Base-by-base conservation (phyloP, 2,329 filamentous ascomycete species). In the Claviceps sorghi region DNA sequence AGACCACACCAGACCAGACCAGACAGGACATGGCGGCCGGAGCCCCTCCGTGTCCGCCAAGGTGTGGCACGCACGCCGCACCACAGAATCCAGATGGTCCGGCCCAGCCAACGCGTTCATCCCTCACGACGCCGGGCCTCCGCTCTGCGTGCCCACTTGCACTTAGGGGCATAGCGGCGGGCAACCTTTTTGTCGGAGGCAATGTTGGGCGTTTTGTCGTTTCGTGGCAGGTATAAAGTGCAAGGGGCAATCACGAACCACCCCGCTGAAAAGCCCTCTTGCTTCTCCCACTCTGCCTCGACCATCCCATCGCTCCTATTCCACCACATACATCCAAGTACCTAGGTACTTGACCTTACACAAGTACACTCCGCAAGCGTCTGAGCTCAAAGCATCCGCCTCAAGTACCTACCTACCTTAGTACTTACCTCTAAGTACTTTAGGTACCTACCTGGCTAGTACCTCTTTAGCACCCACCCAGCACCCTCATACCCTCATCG, bases 131-230 rank as follows among this genome's bases (percentile, higher is more conserved):
- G 50, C 49, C 52, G 48, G 43, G 48, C 54, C 54, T 53, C 50
- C 54, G 51, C 47, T 53, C 32, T 52, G 55, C 71, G 70, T 67
- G 65, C 70, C 65, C 64, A 77, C 73, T 72, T 77, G 74, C 74
- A 74, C 74, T 77, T 77, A 77, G 72, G 72, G 74, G 75, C 72
- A 72, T 76, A 77, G 74, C 65, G 60, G 59, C 58, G 54, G 51
- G 42, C 52, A 55, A 52, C 43, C 51, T 46, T 32, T 32, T 53
- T 32, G 53, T 54, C 53, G 41, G 47, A 32, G 8, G 13, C 13
- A 8, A 51, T 15, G 36, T 36, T 52, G 49, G 48, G 48, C 40
- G 48, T 53, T 51, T 52, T 48, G 32, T 53, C 42, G 32, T 47
- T 49, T 43, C 19, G 44, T 45, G 48, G 45, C 49, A 50, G 49